Percentiles rank a stretch among this genome's conserved stretches.
These are phyloP conservation scores for Haplographium delicatum DNA, from an alignment of 495 filamentous ascomycete genomes.

Conservation along the genomic window DNA sequence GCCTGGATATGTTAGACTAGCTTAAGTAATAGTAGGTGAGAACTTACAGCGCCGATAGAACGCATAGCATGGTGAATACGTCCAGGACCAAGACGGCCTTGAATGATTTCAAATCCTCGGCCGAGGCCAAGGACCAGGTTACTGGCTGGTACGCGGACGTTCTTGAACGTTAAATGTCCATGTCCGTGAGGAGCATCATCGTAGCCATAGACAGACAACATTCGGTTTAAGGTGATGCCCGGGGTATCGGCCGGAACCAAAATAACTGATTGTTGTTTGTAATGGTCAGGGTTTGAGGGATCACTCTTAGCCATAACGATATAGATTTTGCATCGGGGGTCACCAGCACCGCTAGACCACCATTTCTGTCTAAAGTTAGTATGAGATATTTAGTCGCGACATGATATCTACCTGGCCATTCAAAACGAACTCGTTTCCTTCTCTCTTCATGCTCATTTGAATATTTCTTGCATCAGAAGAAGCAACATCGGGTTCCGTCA, in stretches of 20 bases:
- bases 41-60: constrained; percentile 65
- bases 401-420: constrained; percentile 65
- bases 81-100: constrained; percentile 84
- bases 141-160: constrained; percentile 72
- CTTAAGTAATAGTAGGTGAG: neutral
- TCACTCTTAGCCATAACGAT: constrained; percentile 89
- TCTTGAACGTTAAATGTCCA: constrained; percentile 79
- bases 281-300: constrained; percentile 62
- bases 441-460: constrained; percentile 68
- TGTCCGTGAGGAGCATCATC: constrained; percentile 94
- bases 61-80: constrained; percentile 96
- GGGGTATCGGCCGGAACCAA: constrained; percentile 70
- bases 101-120: constrained; percentile 94
- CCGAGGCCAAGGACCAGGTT: constrained; percentile 86
- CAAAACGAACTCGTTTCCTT: constrained; percentile 78
- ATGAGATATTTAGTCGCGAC: neutral
- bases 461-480: constrained; percentile 89
- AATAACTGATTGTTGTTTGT: constrained; percentile 85
- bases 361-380: constrained; percentile 61
- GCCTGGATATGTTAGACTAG: constrained; percentile 38
- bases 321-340: constrained; percentile 84
- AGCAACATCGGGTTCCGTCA: constrained; percentile 86
- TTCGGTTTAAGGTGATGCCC: constrained; percentile 78
- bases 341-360: constrained; percentile 91
- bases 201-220: constrained; percentile 87